phyloP scores from a whole-genome alignment of 2,329 filamentous ascomycete genomes.

The Apiospora phragmitis region DNA sequence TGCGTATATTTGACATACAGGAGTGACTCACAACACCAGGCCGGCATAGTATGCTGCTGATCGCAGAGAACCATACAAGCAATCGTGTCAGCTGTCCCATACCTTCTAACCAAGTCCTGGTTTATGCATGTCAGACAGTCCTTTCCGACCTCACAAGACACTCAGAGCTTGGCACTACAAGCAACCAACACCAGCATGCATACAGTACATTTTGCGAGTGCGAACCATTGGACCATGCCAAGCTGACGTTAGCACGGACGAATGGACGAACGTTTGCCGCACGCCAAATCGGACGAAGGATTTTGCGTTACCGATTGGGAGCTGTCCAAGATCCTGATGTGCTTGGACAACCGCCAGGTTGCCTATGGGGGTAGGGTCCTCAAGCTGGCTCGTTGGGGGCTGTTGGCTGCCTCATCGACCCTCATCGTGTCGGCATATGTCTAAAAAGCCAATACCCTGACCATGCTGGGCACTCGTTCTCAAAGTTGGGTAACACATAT shows the following conservation, averaged over 20 bases:
- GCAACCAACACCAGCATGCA: neutral
- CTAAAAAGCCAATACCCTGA: neutral
- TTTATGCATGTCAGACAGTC: slow-evolving; percentile 4
- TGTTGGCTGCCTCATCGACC: neutral
- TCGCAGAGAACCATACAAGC: no score
- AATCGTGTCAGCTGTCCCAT: neutral
- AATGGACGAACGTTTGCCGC: neutral
- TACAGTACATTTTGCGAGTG: neutral
- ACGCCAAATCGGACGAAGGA: neutral
- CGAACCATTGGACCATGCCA: neutral
- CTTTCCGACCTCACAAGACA: neutral
- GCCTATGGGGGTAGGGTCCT: neutral
- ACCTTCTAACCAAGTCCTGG: neutral
- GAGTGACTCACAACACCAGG: neutral
- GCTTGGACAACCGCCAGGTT: neutral
- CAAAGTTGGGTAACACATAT: neutral
- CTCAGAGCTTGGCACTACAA: neutral
- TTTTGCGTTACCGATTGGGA: neutral
- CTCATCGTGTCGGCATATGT: neutral
- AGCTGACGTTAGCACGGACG: neutral
- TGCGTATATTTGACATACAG: neutral
- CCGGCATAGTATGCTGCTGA: neutral
- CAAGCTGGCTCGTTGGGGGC: neutral
- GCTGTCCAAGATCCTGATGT: neutral
- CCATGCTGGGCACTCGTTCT: neutral